These are phyloP conservation scores for Chamaecyparis obtusa DNA, from an alignment of 75 land plant species.

Conservation along the genomic window DNA sequence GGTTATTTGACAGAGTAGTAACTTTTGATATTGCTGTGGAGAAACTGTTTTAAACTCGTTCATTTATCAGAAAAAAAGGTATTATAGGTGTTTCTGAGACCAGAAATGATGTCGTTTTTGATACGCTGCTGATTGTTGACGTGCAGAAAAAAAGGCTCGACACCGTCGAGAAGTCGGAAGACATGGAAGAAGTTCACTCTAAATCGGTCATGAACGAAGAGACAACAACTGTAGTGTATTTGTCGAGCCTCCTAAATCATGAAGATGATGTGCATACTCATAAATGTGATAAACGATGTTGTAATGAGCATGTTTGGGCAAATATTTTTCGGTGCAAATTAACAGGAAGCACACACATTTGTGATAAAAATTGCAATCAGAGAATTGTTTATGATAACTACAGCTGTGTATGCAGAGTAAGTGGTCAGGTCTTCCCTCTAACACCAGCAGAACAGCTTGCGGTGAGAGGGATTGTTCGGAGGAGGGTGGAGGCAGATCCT, in stretches of 20 bases:
- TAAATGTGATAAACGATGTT: slow-evolving; percentile 73
- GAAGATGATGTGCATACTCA: slow-evolving; percentile 53
- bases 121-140: not conserved
- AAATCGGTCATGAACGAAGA: slow-evolving; percentile 36
- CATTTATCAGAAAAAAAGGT: not conserved
- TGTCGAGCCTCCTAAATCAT: slow-evolving; percentile 63
- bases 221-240: slow-evolving; percentile 64
- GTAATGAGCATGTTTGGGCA: slow-evolving; percentile 77
- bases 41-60: not conserved
- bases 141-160: not conserved
- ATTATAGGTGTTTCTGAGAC: not conserved
- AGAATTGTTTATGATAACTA: slow-evolving; percentile 84
- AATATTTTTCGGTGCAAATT: slow-evolving; percentile 83
- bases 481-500: slow-evolving; percentile 45
- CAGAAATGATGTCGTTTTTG: not conserved
- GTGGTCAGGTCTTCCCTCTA: slow-evolving; percentile 68
- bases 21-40: not conserved
- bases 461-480: slow-evolving; percentile 67
- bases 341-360: slow-evolving; percentile 76
- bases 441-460: slow-evolving; percentile 59
- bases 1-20: not conserved
- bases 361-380: slow-evolving; percentile 94
- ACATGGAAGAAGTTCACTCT: slow-evolving; percentile 38
- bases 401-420: slow-evolving; percentile 81
- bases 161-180: not conserved